Conservation (phyloP, 75 land plant species). For the Pinus tabuliformis region DNA sequence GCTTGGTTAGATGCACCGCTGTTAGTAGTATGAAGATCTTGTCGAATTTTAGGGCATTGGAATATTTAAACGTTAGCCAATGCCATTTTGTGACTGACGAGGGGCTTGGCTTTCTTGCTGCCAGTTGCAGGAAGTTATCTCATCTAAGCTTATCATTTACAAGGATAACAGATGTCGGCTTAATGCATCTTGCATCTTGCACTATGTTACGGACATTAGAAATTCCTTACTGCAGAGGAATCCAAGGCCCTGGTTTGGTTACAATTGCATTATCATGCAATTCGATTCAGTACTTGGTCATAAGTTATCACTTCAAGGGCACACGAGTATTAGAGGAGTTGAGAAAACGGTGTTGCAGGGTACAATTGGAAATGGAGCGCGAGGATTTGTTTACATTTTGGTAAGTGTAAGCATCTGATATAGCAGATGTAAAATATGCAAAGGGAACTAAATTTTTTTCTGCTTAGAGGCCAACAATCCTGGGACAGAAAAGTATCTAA, state of each 20-base stretch:
- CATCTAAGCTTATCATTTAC: slow-evolving; percentile 40
- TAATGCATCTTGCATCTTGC: slow-evolving; percentile 20
- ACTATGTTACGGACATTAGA: slow-evolving; percentile 21
- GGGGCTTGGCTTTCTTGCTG: slow-evolving; percentile 22
- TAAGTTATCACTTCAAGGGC: slow-evolving; percentile 33
- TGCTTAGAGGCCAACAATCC: no score
- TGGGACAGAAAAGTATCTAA: no score
- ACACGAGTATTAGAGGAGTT: slow-evolving; percentile 21
- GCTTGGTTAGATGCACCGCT: slow-evolving; percentile 26
- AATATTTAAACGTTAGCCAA: slow-evolving; percentile 31
- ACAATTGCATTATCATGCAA: slow-evolving; percentile 21
- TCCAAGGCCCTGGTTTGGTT: slow-evolving; percentile 31
- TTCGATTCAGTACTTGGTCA: slow-evolving; percentile 27
- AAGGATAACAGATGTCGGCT: slow-evolving; percentile 30
- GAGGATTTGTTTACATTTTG: slow-evolving; percentile 31
- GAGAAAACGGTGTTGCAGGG: slow-evolving; percentile 27
- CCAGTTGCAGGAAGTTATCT: slow-evolving; percentile 15
- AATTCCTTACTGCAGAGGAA: slow-evolving; percentile 35
- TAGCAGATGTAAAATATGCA: no score
- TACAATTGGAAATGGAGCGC: slow-evolving; percentile 28
- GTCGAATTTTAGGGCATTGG: slow-evolving; percentile 20
- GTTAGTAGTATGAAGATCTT: slow-evolving; percentile 18
- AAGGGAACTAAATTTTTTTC: no score
- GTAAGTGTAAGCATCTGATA: no score
- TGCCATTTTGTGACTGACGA: slow-evolving; percentile 42